Evolutionary conservation across 352 stramenopile species (phyloP).

Genomic region (Pythium folliculosum): DNA sequence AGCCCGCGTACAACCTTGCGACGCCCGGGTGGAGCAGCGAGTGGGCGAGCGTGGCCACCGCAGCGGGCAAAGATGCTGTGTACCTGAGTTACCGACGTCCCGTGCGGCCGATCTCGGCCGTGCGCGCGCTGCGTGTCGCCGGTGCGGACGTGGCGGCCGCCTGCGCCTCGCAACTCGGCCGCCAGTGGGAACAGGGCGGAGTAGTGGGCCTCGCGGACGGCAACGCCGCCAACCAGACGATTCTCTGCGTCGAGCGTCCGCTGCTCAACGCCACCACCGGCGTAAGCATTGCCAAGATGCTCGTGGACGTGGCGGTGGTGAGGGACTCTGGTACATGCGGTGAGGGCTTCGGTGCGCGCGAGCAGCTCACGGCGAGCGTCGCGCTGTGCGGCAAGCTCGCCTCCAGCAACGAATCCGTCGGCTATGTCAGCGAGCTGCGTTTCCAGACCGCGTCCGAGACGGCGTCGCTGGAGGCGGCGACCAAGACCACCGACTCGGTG

Average conservation of each 20-base stretch:
- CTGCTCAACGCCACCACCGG: background rate
- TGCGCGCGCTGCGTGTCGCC: background rate
- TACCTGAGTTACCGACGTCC: constrained; percentile 17
- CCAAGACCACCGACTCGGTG: background rate
- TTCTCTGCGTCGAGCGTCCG: constrained; percentile 9
- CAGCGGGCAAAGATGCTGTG: background rate
- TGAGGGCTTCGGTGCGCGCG: background rate
- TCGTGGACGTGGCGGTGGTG: constrained; percentile 11
- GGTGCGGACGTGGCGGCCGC: background rate
- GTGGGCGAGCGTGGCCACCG: background rate
- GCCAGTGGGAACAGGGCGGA: background rate
- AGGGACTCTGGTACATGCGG: background rate
- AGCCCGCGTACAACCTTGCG: background rate
- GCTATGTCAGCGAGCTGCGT: no score
- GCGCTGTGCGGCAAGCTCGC: constrained; percentile 2
- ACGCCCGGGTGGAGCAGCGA: constrained; percentile 12
- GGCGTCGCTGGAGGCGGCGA: no score
- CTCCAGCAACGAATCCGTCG: no score
- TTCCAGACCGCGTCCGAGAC: no score
- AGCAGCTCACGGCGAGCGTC: background rate
- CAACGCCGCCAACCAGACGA: background rate
- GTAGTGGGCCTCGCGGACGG: background rate
- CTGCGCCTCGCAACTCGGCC: background rate
- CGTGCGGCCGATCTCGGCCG: constrained; percentile 14
- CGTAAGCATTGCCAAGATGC: background rate